phyloP scores from a whole-genome alignment of 2,329 filamentous ascomycete species.

The Apiospora pterosperma region DNA sequence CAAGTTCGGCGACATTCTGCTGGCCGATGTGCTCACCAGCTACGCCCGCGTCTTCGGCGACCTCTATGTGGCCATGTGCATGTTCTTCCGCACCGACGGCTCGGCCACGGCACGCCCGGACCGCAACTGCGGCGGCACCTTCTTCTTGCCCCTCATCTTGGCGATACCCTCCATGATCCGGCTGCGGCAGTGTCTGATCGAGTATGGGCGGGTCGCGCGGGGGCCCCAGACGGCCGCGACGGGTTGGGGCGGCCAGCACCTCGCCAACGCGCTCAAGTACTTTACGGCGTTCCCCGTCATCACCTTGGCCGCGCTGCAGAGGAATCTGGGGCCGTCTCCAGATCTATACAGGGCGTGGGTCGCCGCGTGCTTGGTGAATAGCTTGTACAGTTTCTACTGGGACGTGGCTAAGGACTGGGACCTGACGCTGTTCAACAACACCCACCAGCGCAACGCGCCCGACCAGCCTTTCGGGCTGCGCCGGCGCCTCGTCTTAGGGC shows the following conservation, averaged over 20 bases:
- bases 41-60: conserved; percentile 93
- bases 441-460: conserved; percentile 50
- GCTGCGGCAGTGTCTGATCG: conserved; percentile 85
- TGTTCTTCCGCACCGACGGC: conserved; percentile 73
- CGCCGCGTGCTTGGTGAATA: conserved; percentile 74
- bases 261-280: conserved; percentile 95
- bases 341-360: conserved; percentile 61
- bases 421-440: conserved; percentile 67
- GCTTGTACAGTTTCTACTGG: conserved; percentile 97
- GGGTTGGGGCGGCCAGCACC: conserved; percentile 80
- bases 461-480: conserved; percentile 77
- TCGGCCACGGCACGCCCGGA: conserved; percentile 80
- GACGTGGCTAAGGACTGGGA: conserved; percentile 97
- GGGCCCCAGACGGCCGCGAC: conserved; percentile 52
- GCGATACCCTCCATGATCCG: conserved; percentile 81
- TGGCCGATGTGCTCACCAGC: conserved; percentile 91
- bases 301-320: conserved; percentile 71
- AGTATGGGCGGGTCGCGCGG: conserved; percentile 68
- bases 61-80: conserved; percentile 83
- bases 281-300: conserved; percentile 92
- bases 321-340: conserved; percentile 45
- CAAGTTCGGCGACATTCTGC: conserved; percentile 90
- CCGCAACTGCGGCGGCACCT: conserved; percentile 73
- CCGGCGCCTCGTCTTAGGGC: conserved; percentile 67
- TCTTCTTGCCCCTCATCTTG: conserved; percentile 82